A percentile compares a stretch with the other conserved stretches of the same genome.
These are phyloP conservation scores for Cytospora mali DNA, from an alignment of 2,329 filamentous ascomycete genomes.

Conservation along the genomic window DNA sequence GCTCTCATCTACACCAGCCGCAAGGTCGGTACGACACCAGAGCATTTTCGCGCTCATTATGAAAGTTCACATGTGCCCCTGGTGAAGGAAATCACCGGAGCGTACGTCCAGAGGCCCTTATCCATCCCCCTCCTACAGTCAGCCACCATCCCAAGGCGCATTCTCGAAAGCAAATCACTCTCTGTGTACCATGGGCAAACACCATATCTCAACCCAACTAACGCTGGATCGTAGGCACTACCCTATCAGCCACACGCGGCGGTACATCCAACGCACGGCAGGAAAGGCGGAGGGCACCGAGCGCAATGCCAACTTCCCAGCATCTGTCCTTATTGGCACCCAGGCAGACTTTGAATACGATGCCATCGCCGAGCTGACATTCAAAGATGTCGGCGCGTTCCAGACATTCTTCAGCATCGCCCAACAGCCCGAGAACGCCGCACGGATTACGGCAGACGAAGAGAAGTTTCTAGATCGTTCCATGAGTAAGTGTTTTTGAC, in stretches of 20 bases:
- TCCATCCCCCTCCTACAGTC: background rate
- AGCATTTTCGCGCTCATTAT: conserved; percentile 32
- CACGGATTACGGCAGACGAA: conserved; percentile 28
- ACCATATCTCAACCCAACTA: background rate
- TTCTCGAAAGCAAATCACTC: too few relatives aligned
- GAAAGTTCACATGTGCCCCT: conserved; percentile 34
- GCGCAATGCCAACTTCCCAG: conserved; percentile 26
- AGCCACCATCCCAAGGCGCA: too few relatives aligned
- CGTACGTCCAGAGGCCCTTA: background rate
- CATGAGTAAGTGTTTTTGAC: background rate
- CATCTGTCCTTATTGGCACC: conserved; percentile 28
- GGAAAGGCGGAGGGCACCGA: conserved; percentile 5
- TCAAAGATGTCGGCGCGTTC: conserved; percentile 30
- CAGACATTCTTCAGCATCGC: conserved; percentile 29
- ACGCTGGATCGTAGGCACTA: conserved; percentile 20
- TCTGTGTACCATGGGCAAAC: background rate
- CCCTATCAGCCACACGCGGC: conserved; percentile 31
- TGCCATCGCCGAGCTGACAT: conserved; percentile 32
- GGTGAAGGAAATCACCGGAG: conserved; percentile 30
- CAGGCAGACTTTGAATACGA: conserved; percentile 31
- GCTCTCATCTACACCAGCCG: conserved; percentile 30
- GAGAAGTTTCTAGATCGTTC: conserved; percentile 24
- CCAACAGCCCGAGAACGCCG: conserved; percentile 31
- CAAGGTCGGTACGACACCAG: conserved; percentile 31
- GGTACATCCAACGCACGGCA: conserved; percentile 29